Percentiles rank a stretch among this genome's conserved stretches.
Conservation (phyloP, 1,284 basidiomycete species). For the Fomes fomentarius region DNA sequence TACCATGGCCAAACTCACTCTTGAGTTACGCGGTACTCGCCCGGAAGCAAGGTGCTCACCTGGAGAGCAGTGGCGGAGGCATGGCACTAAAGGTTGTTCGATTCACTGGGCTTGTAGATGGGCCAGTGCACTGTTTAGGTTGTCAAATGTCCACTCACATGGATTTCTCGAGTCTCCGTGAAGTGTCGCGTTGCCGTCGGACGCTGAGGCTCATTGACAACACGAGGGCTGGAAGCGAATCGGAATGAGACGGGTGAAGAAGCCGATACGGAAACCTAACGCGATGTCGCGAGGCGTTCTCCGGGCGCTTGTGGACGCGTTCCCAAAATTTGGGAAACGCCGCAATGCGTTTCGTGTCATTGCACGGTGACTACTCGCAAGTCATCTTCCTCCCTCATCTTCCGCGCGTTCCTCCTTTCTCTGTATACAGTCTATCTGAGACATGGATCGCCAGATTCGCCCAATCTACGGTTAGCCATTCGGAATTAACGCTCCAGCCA, state of each 20-base stretch:
- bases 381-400: background rate
- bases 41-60: constrained; percentile 42
- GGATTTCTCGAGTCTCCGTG: too few relatives aligned
- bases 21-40: too few relatives aligned
- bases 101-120: background rate
- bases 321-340: constrained; percentile 22
- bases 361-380: constrained; percentile 11
- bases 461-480: constrained; percentile 70
- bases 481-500: constrained; percentile 1
- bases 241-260: constrained; percentile 25
- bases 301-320: constrained; percentile 22
- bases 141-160: too few relatives aligned
- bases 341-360: constrained; percentile 23
- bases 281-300: constrained; percentile 14
- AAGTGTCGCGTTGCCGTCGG: too few relatives aligned
- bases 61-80: constrained; percentile 47
- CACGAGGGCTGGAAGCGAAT: constrained; percentile 9
- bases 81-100: constrained; percentile 11
- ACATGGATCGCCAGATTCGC: constrained; percentile 79
- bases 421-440: constrained; percentile 38
- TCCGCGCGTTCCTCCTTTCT: background rate
- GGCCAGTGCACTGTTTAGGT: too few relatives aligned
- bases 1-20: too few relatives aligned
- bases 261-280: constrained; percentile 24
- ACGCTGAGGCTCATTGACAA: constrained; percentile 2